Evolutionary conservation across 1,284 basidiomycete species (phyloP), one percentile per base, ranked within the genome.

Genomic region (Ganoderma lucidum): DNA sequence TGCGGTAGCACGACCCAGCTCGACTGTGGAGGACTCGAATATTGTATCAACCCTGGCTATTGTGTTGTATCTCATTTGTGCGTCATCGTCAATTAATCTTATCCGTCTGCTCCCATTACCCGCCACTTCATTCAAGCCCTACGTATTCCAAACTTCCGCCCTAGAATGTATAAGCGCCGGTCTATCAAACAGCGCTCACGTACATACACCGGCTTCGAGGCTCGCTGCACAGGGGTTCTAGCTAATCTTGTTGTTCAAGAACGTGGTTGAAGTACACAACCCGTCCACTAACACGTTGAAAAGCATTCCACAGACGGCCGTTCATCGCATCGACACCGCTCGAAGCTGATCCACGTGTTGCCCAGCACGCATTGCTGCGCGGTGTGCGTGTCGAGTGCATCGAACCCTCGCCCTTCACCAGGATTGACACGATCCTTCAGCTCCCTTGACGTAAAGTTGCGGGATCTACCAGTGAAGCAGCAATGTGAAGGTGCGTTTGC

Each of bases 41-140:
- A 71, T 44, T 69, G 67, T 73, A 73, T 66, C 63, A 67, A 63
- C 28, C 10, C 39, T 55, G 45, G 61, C 39, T 66, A 64, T 68
- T 62, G 41, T 59, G 45, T 59, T 70, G 65, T 69, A 69, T 62
- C 44, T 59, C 68, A 63, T 64, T 35, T 37, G 68, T 69, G 68
- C 63, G 68, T 69, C 32, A 65, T 69, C 37, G 6, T 63, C 55
- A 59, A n/a, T 35, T 63, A 30, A 58, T 28, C 39, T 44, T 28
- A 39, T 30, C 39, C 15, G 6, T 41, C 14, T 15, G n/a, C 9
- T 30, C 10, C 23, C 39, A 15, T 28, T 61, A 9, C 19, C 9
- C 9, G n/a, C 66, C 12, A 39, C 51, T 53, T 48, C 45, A 51
- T 42, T 55, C 6, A 2, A 23, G n/a, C 19, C 12, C 1, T 30